Evolutionary conservation across 2,329 filamentous ascomycete species (phyloP).

Genomic region (Ophiognomonia clavigignenti-juglandacearum): DNA sequence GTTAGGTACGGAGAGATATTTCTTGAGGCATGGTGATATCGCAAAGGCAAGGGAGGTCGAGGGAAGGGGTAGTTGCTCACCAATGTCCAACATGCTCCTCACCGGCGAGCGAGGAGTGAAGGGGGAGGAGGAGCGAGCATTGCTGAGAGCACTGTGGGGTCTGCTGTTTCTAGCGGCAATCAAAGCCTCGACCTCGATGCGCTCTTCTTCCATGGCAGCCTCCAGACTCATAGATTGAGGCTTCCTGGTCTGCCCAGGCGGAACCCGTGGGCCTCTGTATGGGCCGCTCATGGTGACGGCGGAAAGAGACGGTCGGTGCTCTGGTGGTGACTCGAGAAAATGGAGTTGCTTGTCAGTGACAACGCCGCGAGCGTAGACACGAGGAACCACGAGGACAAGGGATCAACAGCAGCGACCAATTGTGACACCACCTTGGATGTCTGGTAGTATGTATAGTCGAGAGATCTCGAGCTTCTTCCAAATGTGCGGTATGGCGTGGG

Average conservation of each 20-base stretch:
- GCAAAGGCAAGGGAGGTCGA: too few relatives aligned
- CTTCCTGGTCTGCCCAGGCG: conserved; percentile 17
- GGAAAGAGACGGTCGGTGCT: not conserved
- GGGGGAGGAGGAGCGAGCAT: conserved; percentile 46
- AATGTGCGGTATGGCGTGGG: not conserved
- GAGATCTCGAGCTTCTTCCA: too few relatives aligned
- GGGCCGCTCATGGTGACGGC: conserved; percentile 21
- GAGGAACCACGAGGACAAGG: too few relatives aligned
- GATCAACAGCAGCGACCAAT: too few relatives aligned
- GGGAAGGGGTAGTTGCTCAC: too few relatives aligned
- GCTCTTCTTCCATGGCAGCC: conserved; percentile 71
- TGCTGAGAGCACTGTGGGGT: conserved; percentile 27
- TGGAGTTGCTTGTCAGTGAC: not conserved
- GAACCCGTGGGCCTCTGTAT: not conserved
- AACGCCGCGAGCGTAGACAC: not conserved
- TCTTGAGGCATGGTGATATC: too few relatives aligned
- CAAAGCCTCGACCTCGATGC: conserved; percentile 65
- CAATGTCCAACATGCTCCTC: conserved; percentile 62
- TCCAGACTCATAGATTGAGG: conserved; percentile 65
- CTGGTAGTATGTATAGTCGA: too few relatives aligned
- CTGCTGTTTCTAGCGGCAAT: conserved; percentile 46
- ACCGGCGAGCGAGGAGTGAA: conserved; percentile 60
- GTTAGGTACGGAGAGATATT: too few relatives aligned
- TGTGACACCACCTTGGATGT: too few relatives aligned
- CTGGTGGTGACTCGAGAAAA: not conserved